phyloP scores from a whole-genome alignment of 192 early-diverging fungal genomes.

The Backusella parvicylindrica region DNA sequence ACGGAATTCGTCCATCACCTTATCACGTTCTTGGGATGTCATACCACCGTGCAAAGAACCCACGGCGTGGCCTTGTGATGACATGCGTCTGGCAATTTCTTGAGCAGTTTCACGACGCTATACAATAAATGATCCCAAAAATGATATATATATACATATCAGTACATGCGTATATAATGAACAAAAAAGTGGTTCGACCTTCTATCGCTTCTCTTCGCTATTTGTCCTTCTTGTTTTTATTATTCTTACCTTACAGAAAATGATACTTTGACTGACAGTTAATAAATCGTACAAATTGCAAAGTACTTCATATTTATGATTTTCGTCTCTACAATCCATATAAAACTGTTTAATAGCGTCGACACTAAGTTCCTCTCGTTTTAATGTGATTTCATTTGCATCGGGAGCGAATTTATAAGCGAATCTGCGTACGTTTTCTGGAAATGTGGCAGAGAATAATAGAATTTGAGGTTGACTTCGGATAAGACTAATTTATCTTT shows the following conservation, averaged over 20 bases:
- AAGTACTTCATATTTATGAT: constrained; percentile 80
- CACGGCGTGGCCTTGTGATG: constrained; percentile 77
- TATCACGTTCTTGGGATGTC: constrained; percentile 75
- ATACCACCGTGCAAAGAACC: constrained; percentile 78
- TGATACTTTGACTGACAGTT: constrained; percentile 94
- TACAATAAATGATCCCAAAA: too few species aligned
- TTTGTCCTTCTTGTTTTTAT: too few species aligned
- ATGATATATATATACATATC: too few species aligned
- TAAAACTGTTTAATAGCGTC: constrained; percentile 96
- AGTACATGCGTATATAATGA: too few species aligned
- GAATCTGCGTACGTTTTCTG: constrained; percentile 70
- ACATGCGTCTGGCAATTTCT: constrained; percentile 69
- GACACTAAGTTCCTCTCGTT: constrained; percentile 87
- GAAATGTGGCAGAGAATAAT: constrained; percentile 95
- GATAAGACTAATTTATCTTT: constrained; percentile 49
- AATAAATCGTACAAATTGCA: constrained; percentile 73
- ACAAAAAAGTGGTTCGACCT: too few species aligned
- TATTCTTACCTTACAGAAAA: constrained; percentile 77
- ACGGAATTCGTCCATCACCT: constrained; percentile 90
- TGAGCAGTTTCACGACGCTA: constrained; percentile 82
- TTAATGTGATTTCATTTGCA: constrained; percentile 84
- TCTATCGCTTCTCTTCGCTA: not conserved
- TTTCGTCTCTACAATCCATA: constrained; percentile 81
- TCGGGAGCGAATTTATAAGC: constrained; percentile 78
- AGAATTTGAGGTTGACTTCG: constrained; percentile 78